phyloP scores from a whole-genome alignment of 495 filamentous ascomycete species.

The Penicillium diatomitis region DNA sequence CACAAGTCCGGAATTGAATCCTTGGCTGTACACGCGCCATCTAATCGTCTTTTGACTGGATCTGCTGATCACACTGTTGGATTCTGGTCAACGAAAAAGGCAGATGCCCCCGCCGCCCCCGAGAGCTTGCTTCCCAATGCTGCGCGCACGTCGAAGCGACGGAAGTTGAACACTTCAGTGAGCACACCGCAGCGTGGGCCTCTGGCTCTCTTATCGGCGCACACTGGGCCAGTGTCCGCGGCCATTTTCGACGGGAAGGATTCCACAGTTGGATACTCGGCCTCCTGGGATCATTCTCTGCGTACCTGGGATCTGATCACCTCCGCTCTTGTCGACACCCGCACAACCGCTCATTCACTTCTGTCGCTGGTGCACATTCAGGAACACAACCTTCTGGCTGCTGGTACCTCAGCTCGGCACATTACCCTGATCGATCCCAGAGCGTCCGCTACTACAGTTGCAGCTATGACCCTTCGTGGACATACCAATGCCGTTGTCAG shows the following conservation, averaged over 20 bases:
- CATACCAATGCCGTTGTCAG: conserved; percentile 76
- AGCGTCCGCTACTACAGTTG: conserved; percentile 57
- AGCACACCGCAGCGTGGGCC: conserved; percentile 67
- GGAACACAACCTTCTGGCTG: conserved; percentile 63
- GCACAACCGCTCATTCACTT: conserved; percentile 73
- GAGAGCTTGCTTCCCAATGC: conserved; percentile 52
- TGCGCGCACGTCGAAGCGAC: conserved; percentile 57
- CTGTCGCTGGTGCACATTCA: conserved; percentile 63
- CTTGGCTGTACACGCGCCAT: conserved; percentile 64
- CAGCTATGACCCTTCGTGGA: conserved; percentile 79
- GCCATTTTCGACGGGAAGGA: conserved; percentile 78
- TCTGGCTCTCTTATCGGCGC: conserved; percentile 60
- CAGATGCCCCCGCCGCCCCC: conserved; percentile 61
- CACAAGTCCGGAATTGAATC: conserved; percentile 68
- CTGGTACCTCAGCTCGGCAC: conserved; percentile 76
- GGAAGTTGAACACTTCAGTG: conserved; percentile 59
- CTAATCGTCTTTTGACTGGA: conserved; percentile 72
- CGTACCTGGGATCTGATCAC: conserved; percentile 89
- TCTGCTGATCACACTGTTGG: conserved; percentile 72
- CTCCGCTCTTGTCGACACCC: conserved; percentile 58
- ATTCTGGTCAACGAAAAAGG: conserved; percentile 73
- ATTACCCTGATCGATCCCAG: conserved; percentile 88
- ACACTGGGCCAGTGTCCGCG: conserved; percentile 62
- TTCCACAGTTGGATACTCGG: conserved; percentile 79
- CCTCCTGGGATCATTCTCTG: conserved; percentile 80